These are phyloP conservation scores for Keithomyces neogunnii DNA, from an alignment of 2,329 filamentous ascomycete species.

Conservation along the genomic window DNA sequence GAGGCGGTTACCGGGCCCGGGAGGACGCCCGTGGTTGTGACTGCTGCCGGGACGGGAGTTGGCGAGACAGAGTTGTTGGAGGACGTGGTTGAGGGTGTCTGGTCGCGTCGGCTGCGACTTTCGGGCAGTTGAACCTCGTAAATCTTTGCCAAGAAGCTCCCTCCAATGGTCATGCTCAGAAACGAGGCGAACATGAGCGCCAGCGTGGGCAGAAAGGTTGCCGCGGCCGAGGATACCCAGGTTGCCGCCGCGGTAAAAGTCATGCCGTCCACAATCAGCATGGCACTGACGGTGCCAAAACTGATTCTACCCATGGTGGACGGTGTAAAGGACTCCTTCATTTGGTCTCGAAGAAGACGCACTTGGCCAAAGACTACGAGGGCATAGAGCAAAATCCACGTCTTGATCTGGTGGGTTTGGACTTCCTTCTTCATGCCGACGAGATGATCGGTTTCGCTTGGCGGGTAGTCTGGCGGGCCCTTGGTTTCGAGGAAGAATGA, in stretches of 20 bases:
- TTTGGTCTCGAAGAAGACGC: slow-evolving; percentile 53
- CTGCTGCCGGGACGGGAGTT: not conserved
- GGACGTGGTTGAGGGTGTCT: slow-evolving; percentile 11
- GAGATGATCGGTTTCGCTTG: slow-evolving; percentile 45
- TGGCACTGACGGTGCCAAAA: slow-evolving; percentile 52
- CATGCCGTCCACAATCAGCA: slow-evolving; percentile 55
- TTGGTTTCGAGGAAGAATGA: slow-evolving; percentile 57
- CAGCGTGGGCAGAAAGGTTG: slow-evolving; percentile 48
- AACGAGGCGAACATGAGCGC: slow-evolving; percentile 42
- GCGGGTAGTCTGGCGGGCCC: slow-evolving; percentile 48
- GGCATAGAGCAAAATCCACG: slow-evolving; percentile 50
- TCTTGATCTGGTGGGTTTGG: slow-evolving; percentile 46
- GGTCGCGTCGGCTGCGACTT: slow-evolving; percentile 40
- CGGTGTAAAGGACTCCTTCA: slow-evolving; percentile 58
- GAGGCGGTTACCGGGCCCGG: slow-evolving; percentile 32
- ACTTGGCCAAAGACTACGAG: slow-evolving; percentile 53
- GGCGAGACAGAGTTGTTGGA: not conserved
- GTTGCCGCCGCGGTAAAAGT: slow-evolving; percentile 47
- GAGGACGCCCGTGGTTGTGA: slow-evolving; percentile 20
- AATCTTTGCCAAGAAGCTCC: slow-evolving; percentile 50
- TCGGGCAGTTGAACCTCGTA: slow-evolving; percentile 49
- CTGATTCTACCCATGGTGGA: slow-evolving; percentile 60
- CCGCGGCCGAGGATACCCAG: slow-evolving; percentile 47
- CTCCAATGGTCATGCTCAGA: slow-evolving; percentile 48
- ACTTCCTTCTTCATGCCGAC: slow-evolving; percentile 53